Base-by-base conservation (phyloP, 805 yeast genomes). In the Torulaspora gathmanii region DNA sequence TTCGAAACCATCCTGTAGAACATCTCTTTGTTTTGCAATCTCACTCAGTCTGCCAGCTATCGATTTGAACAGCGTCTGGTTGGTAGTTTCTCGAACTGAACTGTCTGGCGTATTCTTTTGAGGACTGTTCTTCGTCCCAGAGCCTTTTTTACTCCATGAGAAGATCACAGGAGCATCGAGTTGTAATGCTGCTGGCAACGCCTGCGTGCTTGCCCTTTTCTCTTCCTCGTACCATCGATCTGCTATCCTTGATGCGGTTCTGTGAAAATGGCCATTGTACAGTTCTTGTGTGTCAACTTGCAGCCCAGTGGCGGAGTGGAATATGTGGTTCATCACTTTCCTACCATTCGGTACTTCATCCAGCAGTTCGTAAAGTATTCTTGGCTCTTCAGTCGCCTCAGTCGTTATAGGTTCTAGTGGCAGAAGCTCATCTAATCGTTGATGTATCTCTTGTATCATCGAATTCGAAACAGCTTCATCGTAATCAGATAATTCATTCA, bases 101-200 rank as follows among this genome's bases (percentile, higher is more conserved):
- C 22, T 25, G 3, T 25, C 19, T 17, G 37, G 22, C 4, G 25
- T 23, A 36, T 31, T n/a, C 10, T n/a, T 10, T 9, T 42, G 26
- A 2, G 36, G 13, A 5, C 33, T 26, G 19, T 25, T 41, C 19
- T 31, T 49, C 1, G 27, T 26, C 13, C 25, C 40, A 5, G 33
- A 20, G 9, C 45, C 46, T 35, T 54, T 49, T 34, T 55, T 50
- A 26, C 64, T 60, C 67, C 67, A 62, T 9, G 60, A 48, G 46
- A 62, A 62, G n/a, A 52, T 44, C 2, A 60, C 58, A 2, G 64
- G 62, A 1, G 57, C 40, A 12, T 60, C 67, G 7, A 50, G 37
- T 13, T 45, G 56, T 16, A 57, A 43, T 5, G 52, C 42, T 10
- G 53, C 46, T 2, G 58, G 33, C 15, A 46, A 37, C 9, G 38